Evolutionary conservation across 805 yeast species (phyloP).

Genomic region (Starmerella apis): DNA sequence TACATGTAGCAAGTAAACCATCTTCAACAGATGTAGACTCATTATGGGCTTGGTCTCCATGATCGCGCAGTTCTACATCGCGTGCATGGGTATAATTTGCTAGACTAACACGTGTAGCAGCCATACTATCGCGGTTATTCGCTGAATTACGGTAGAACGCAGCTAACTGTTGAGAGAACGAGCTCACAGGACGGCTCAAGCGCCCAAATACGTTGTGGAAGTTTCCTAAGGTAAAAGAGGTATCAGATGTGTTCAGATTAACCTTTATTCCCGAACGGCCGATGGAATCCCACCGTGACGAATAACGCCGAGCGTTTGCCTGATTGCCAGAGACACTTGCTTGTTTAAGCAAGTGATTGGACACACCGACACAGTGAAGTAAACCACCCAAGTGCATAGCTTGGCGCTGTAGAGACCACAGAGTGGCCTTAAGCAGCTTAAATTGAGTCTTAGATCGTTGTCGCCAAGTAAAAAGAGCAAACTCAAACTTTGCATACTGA

Average conservation of each 20-base stretch:
- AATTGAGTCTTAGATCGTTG: not conserved
- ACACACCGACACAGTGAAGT: slow-evolving; percentile 57
- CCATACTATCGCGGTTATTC: not conserved
- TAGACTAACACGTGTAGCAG: not conserved
- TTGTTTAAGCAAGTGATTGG: slow-evolving; percentile 35
- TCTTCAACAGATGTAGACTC: slow-evolving; percentile 50
- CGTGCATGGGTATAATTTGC: slow-evolving; percentile 8
- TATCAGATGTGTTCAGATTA: not conserved
- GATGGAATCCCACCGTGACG: slow-evolving; percentile 3
- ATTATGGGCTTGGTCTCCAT: not conserved
- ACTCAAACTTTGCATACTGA: slow-evolving; percentile 55
- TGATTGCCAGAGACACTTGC: not conserved
- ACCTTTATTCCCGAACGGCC: not conserved
- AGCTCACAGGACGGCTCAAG: slow-evolving; percentile 1
- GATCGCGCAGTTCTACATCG: slow-evolving; percentile 5
- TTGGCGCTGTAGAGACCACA: slow-evolving; percentile 41
- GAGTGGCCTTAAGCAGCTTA: not conserved
- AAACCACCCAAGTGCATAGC: slow-evolving; percentile 56
- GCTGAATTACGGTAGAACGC: not conserved
- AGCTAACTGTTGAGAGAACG: not conserved
- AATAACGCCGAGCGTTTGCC: not conserved
- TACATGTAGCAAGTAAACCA: slow-evolving; percentile 76
- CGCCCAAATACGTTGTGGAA: not conserved
- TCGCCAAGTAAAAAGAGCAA: not conserved
- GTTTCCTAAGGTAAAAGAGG: not conserved